A percentile compares a stretch with the other conserved stretches of the same genome.
These are phyloP conservation scores for Penstemon eatonii DNA, from an alignment of 257 asterid genomes.

Conservation along the genomic window DNA sequence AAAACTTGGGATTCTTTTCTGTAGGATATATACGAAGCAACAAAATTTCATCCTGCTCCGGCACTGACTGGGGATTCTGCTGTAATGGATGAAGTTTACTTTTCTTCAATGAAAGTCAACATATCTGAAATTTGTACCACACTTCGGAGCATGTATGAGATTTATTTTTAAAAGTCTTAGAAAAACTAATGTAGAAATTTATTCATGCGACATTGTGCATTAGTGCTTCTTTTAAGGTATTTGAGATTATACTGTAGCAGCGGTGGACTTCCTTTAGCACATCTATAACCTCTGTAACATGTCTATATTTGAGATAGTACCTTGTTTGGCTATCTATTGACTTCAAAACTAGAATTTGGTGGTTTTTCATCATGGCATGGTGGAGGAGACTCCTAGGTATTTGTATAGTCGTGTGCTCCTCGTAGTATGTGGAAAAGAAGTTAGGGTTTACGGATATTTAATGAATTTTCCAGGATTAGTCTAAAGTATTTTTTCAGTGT, in stretches of 20 bases:
- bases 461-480: background rate
- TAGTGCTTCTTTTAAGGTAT: constrained; percentile 16
- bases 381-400: constrained; percentile 11
- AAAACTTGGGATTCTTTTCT: constrained; percentile 28
- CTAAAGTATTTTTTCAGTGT: background rate
- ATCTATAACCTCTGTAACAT: background rate
- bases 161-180: constrained; percentile 22
- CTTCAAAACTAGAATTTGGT: constrained; percentile 2
- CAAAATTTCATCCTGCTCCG: constrained; percentile 77
- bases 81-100: constrained; percentile 51
- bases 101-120: constrained; percentile 67
- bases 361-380: background rate
- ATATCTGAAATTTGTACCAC: constrained; percentile 54
- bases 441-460: background rate
- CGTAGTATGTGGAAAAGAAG: background rate
- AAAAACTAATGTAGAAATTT: constrained; percentile 15
- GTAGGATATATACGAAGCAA: constrained; percentile 97
- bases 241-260: constrained; percentile 17
- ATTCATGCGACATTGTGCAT: constrained; percentile 3
- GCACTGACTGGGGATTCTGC: constrained; percentile 54
- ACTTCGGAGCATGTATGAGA: constrained; percentile 64
- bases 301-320: constrained; percentile 4
- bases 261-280: background rate
- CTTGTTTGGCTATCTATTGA: constrained; percentile 12
- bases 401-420: background rate